phyloP scores from a whole-genome alignment of 2,329 filamentous ascomycete species.

The Nigrospora oryzae region DNA sequence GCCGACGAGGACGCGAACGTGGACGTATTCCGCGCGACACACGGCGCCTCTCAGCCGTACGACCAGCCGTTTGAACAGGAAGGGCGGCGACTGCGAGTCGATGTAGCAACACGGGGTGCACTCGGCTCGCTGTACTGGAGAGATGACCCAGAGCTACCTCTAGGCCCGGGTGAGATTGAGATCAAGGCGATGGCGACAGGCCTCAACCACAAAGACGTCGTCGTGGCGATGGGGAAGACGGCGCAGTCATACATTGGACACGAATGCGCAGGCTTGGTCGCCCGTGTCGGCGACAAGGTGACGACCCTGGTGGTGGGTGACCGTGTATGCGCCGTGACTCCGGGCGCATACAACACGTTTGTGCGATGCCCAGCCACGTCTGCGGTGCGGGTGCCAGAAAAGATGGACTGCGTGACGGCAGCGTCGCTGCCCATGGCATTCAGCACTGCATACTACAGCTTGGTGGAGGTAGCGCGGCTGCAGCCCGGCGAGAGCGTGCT shows the following conservation, averaged over 20 bases:
- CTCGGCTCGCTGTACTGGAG: conserved; percentile 11
- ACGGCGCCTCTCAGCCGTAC: conserved; percentile 8
- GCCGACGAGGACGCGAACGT: conserved; percentile 13
- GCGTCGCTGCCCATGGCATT: conserved; percentile 5
- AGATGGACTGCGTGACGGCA: conserved; percentile 13
- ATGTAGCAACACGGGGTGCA: conserved; percentile 3
- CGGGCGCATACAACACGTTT: conserved; percentile 22
- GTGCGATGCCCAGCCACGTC: conserved; percentile 17
- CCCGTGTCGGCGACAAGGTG: conserved; percentile 7
- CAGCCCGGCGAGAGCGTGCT: conserved; percentile 2
- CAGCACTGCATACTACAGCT: conserved; percentile 5
- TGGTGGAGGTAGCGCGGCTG: conserved; percentile 3
- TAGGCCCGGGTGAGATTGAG: conserved; percentile 24
- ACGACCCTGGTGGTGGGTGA: conserved; percentile 14
- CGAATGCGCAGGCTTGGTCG: background rate
- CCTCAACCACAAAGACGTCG: conserved; percentile 18
- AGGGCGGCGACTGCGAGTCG: conserved; percentile 6
- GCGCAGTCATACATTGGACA: background rate
- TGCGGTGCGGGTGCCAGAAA: conserved; percentile 15
- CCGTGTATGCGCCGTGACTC: conserved; percentile 25
- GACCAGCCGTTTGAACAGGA: conserved; percentile 9
- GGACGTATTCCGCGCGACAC: conserved; percentile 12
- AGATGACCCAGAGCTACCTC: conserved; percentile 6
- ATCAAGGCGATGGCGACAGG: conserved; percentile 17
- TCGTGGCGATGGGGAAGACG: conserved; percentile 10